A percentile compares a stretch with the other conserved stretches of the same genome.
These are phyloP conservation scores for Cubamyces sp. DNA, from an alignment of 768 basidiomycete species.

Conservation along the genomic window DNA sequence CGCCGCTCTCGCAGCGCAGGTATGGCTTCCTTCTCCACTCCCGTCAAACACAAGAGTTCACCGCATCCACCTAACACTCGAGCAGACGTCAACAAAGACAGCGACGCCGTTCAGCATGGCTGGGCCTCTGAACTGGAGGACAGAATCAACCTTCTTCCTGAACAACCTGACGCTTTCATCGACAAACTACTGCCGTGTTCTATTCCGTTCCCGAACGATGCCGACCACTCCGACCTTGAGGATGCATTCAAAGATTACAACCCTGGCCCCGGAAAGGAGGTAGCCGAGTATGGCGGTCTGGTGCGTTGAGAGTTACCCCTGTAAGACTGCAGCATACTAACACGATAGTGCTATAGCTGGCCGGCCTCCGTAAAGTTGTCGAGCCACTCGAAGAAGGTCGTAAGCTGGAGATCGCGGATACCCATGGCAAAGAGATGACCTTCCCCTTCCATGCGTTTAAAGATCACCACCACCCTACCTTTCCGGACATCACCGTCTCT, in stretches of 20 bases:
- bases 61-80: background rate
- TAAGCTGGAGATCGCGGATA: background rate
- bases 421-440: background rate
- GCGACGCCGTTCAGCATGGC: background rate
- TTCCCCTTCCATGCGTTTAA: slow-evolving; percentile 12
- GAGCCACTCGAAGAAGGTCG: background rate
- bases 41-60: background rate
- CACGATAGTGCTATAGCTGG: background rate
- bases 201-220: background rate
- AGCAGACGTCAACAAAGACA: background rate
- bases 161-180: background rate
- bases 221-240: background rate
- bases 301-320: background rate
- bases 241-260: background rate
- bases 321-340: background rate
- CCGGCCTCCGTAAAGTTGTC: slow-evolving; percentile 1
- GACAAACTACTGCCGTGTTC: slow-evolving; percentile 11
- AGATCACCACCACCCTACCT: background rate
- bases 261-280: background rate
- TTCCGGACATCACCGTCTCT: slow-evolving; percentile 5
- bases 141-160: background rate
- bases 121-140: slow-evolving; percentile 1
- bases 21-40: slow-evolving; percentile 2
- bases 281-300: background rate
- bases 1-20: slow-evolving; percentile 1